Base-by-base conservation (phyloP, 805 yeast species). In the Ogataea pini region DNA sequence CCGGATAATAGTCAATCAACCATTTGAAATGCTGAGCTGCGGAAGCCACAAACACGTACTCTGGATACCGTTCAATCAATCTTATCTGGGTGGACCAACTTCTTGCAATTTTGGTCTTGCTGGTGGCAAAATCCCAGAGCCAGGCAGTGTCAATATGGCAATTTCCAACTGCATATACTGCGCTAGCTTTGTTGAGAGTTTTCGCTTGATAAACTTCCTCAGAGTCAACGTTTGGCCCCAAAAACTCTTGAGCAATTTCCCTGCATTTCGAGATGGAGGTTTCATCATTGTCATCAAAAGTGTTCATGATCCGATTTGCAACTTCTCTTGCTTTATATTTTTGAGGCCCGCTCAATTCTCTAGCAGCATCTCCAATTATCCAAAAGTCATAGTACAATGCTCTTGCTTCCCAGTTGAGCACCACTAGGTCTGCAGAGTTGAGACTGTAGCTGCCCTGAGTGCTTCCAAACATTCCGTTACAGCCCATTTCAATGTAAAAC, bases 101-200 rank as follows among this genome's bases (percentile, higher is more conserved):
- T 55, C 99, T 78, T 2, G 91, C 96, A 47, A 92, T 81, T 63
- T 92, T 92, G 44, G 98, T 79, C 58, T 87, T 85, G 1, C 98
- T 89, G 65, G 94, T 97, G 2, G 96, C 97, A 73, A 86, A 92
- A n/a, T 97, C 98, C 99, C 99, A 92, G 49, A 90, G 75, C 99
- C 99, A 92, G 13, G 98, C 98, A 14, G 98, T 92, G 62, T 92
- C 99, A 58, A 91, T 91, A 66, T 91, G 98, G 65, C 98, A 94
- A 65, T 94, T 88, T 36, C 99, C 99, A 55, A 94, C 77, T 7
- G 88, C 96, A 66, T 73, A 85, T 9, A 91, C 96, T 48, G 85
- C 83, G 49, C 79, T 68, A 49, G 63, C 67, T 25, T 61, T 57
- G 50, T 57, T 71, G 36, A 60, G 67, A 58, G 46, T 62, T 46